phyloP scores from a whole-genome alignment of 768 basidiomycete genomes.

The Leccinum variicolor region DNA sequence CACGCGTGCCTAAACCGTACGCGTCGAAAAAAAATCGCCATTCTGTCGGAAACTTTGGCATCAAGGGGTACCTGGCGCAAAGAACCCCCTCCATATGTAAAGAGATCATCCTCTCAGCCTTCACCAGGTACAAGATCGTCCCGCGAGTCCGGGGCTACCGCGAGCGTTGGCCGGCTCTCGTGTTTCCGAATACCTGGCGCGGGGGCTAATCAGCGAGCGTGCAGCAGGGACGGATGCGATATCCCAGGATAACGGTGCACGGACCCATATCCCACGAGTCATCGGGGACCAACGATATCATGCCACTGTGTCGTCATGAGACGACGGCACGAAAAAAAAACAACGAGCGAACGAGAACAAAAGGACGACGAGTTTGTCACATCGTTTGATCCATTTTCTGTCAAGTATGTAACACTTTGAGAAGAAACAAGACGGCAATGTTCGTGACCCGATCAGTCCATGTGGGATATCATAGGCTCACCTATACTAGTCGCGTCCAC shows the following conservation, averaged over 20 bases:
- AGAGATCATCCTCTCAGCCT: neutral
- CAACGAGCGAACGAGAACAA: neutral
- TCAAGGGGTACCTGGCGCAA: neutral
- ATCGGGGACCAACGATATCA: neutral
- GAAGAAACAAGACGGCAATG: neutral
- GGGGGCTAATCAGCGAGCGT: neutral
- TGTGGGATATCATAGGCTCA: neutral
- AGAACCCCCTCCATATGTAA: neutral
- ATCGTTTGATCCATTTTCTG: conserved; percentile 1
- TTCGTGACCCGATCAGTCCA: neutral
- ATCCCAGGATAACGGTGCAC: neutral
- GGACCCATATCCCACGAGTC: neutral
- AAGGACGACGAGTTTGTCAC: neutral
- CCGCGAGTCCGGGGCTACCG: conserved; percentile 1
- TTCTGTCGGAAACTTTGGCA: conserved; percentile 12
- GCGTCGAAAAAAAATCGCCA: conserved; percentile 3
- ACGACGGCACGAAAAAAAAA: neutral
- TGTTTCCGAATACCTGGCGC: neutral
- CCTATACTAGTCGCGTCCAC: neutral
- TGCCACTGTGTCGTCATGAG: neutral
- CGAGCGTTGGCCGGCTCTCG: neutral
- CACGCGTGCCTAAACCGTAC: neutral
- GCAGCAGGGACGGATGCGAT: neutral
- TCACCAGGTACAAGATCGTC: conserved; percentile 7
- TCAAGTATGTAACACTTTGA: neutral